Evolutionary conservation across 345 rosid species (phyloP).

Genomic region (Citrus inodora): DNA sequence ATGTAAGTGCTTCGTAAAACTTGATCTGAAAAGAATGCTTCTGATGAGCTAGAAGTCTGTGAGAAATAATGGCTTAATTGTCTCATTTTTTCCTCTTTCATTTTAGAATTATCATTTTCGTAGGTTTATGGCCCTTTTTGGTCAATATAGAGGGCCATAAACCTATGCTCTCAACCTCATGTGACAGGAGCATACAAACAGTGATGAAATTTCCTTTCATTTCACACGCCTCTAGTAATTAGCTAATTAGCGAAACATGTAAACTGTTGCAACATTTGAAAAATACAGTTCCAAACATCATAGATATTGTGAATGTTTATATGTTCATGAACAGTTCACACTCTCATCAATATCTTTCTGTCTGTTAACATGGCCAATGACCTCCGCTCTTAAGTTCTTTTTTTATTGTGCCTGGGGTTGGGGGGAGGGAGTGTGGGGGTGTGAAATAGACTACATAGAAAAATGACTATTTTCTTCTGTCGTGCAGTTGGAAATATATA

Average conservation of each 20-base stretch:
- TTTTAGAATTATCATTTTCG: background rate
- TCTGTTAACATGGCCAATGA: background rate
- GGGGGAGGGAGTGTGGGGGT: too few relatives aligned
- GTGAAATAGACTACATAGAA: background rate
- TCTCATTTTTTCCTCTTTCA: background rate
- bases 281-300: background rate
- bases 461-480: slow-evolving; percentile 6
- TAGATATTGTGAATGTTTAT: background rate
- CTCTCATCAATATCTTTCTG: background rate
- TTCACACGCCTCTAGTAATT: background rate
- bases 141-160: background rate
- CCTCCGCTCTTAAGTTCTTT: background rate
- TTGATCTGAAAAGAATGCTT: background rate
- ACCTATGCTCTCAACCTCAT: background rate
- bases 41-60: background rate
- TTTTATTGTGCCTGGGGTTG: too few relatives aligned
- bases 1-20: background rate
- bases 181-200: background rate
- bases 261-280: background rate
- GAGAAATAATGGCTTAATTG: background rate
- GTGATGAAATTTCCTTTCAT: background rate
- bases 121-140: background rate
- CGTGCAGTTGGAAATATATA: slow-evolving; percentile 80
- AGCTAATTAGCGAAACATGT: background rate
- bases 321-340: background rate